Evolutionary conservation across 441 rosid species (phyloP), one percentile per base, ranked within the genome.

Genomic region (Adansonia gregorii): DNA sequence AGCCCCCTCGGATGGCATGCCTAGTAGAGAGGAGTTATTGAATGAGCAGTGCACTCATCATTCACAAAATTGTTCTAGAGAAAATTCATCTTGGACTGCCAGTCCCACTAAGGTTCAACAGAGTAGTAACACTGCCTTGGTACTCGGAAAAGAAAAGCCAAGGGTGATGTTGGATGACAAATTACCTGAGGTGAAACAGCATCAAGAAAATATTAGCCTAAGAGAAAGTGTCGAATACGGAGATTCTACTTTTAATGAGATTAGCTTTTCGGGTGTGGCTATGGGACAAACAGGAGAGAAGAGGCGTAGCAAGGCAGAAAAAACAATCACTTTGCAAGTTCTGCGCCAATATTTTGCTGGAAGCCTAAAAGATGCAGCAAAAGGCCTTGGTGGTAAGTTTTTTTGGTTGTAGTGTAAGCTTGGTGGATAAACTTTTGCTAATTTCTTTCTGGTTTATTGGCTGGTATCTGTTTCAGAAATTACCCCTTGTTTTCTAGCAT

Each of bases 321-420:
- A 90, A 83, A 78, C 81, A 12, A 91, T 95, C 76, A 88, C 92
- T 63, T 82, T 92, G 84, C 88, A 93, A 80, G 95, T 91, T 82
- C 93, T 93, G 45, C 88, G 82, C 67, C 92, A 89, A 72, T 88
- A 95, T 77, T 95, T 95, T 64, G 80, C 99, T 3, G 99, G 98
- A 67, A 93, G 94, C 79, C 90, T 95, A 48, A 95, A 93, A 88
- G 97, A 93, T 86, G 98, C 98, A 78, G 97, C 98, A n/a, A 95
- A 86, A 85, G 85, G 84, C 75, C 87, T 93, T 11, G 97, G 98
- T 59, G 96, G 99, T 95, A 89, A 87, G 96, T 73, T 22, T 70
- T 74, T 76, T 45, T 66, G 22, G 15, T 20, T 27, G 24, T 11
- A n/a, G 5, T 19, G n/a, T 4, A 24, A 14, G 15, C 56, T 12